A percentile compares a stretch with the other conserved stretches of the same genome.
Evolutionary conservation across 768 basidiomycete genomes (phyloP).

Genomic region (Imleria badia): DNA sequence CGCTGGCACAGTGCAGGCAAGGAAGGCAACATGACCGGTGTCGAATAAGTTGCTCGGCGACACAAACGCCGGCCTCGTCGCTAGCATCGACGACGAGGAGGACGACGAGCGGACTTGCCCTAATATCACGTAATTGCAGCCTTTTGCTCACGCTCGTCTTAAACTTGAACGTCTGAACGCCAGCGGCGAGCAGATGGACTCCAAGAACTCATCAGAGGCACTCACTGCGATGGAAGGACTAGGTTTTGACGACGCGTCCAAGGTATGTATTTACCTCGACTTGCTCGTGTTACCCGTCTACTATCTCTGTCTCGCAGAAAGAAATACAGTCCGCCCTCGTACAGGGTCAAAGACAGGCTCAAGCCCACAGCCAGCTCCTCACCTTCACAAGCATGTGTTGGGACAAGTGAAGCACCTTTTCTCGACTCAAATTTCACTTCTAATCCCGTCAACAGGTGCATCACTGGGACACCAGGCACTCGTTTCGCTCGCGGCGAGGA

Average conservation of each 20-base stretch:
- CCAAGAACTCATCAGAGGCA: slow-evolving; percentile 26
- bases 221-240: slow-evolving; percentile 39
- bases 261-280: slow-evolving; percentile 42
- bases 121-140: slow-evolving; percentile 24
- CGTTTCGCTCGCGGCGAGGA: slow-evolving; percentile 80
- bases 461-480: slow-evolving; percentile 74
- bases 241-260: slow-evolving; percentile 72
- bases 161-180: neutral
- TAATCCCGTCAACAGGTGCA: slow-evolving; percentile 55
- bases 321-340: slow-evolving; percentile 81
- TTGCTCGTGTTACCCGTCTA: slow-evolving; percentile 4
- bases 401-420: slow-evolving; percentile 65
- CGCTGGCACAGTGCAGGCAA: neutral
- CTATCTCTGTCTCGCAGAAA: slow-evolving; percentile 49
- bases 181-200: slow-evolving; percentile 15
- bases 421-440: neutral
- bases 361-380: slow-evolving; percentile 73
- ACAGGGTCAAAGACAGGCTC: slow-evolving; percentile 77
- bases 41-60: slow-evolving; percentile 1
- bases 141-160: slow-evolving; percentile 25
- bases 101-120: slow-evolving; percentile 1
- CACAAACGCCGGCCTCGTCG: slow-evolving; percentile 6
- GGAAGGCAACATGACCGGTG: neutral
- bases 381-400: slow-evolving; percentile 83
- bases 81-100: slow-evolving; percentile 9